These are phyloP conservation scores for Talaromyces islandicus DNA, from an alignment of 2,329 filamentous ascomycete species.

Conservation along the genomic window DNA sequence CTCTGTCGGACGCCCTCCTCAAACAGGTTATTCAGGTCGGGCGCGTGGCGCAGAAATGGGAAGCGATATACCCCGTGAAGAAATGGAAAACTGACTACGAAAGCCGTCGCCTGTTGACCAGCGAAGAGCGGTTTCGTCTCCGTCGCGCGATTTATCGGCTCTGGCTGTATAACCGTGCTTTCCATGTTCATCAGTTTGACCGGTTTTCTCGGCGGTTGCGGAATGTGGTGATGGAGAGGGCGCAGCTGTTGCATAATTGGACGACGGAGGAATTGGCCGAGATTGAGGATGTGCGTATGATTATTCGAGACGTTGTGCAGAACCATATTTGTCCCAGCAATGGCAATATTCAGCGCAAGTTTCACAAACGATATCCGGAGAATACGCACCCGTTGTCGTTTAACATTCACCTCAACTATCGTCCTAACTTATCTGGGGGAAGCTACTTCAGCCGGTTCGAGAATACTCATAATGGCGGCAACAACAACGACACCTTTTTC, in stretches of 20 bases:
- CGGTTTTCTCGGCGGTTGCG: conserved; percentile 46
- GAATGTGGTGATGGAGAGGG: conserved; percentile 45
- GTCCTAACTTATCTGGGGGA: conserved; percentile 17
- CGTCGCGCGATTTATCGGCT: conserved; percentile 55
- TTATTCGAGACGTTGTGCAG: conserved; percentile 52
- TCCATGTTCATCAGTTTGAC: conserved; percentile 48
- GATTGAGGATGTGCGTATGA: conserved; percentile 51
- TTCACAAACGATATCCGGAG: conserved; percentile 51
- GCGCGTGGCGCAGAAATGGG: conserved; percentile 51
- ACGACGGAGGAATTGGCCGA: conserved; percentile 50
- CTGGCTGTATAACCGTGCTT: conserved; percentile 56
- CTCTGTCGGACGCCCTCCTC: conserved; percentile 51
- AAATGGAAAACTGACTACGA: conserved; percentile 57
- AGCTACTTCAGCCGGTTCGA: conserved; percentile 3
- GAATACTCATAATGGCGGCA: conserved; percentile 12
- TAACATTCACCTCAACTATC: conserved; percentile 48
- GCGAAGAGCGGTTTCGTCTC: conserved; percentile 45
- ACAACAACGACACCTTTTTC: conserved; percentile 18
- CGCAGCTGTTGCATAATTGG: conserved; percentile 56
- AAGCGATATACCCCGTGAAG: conserved; percentile 56
- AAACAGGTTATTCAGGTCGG: conserved; percentile 51
- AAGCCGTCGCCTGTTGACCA: conserved; percentile 48
- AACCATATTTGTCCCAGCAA: conserved; percentile 58
- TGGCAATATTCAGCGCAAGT: conserved; percentile 53
- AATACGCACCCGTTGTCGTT: conserved; percentile 46